These are phyloP conservation scores for Spiraea crenata DNA, from an alignment of 331 rosid genomes.

Conservation along the genomic window DNA sequence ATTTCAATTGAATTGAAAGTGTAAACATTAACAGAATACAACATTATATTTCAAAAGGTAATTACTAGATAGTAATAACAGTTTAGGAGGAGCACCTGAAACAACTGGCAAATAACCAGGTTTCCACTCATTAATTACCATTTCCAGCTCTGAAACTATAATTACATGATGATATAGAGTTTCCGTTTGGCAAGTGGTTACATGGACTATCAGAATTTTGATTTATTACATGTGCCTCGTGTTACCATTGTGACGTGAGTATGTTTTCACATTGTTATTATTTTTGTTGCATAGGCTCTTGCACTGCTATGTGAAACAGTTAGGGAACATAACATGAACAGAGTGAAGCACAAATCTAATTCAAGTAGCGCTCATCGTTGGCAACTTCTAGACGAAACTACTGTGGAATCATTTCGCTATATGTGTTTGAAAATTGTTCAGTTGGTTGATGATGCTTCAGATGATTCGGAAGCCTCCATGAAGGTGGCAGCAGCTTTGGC, in stretches of 20 bases:
- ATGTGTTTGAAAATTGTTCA: slow-evolving; percentile 60
- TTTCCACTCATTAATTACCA: neutral
- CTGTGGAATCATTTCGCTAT: slow-evolving; percentile 45
- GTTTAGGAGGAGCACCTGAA: neutral
- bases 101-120: neutral
- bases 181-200: neutral
- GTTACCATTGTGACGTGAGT: neutral
- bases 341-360: slow-evolving; percentile 39
- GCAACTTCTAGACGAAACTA: slow-evolving; percentile 53
- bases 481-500: slow-evolving; percentile 82
- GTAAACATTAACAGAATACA: neutral
- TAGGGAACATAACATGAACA: slow-evolving; percentile 36
- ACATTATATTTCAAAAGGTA: neutral
- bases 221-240: neutral
- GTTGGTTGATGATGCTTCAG: slow-evolving; percentile 52
- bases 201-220: neutral
- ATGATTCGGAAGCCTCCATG: slow-evolving; percentile 45
- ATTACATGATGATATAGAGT: neutral
- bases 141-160: neutral
- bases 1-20: neutral
- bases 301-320: slow-evolving; percentile 69
- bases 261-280: neutral
- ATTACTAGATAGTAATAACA: no score
- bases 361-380: slow-evolving; percentile 40
- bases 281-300: slow-evolving; percentile 69